These are phyloP conservation scores for Arabidopsis lyrata DNA, from an alignment of 441 rosid species.

Conservation along the genomic window DNA sequence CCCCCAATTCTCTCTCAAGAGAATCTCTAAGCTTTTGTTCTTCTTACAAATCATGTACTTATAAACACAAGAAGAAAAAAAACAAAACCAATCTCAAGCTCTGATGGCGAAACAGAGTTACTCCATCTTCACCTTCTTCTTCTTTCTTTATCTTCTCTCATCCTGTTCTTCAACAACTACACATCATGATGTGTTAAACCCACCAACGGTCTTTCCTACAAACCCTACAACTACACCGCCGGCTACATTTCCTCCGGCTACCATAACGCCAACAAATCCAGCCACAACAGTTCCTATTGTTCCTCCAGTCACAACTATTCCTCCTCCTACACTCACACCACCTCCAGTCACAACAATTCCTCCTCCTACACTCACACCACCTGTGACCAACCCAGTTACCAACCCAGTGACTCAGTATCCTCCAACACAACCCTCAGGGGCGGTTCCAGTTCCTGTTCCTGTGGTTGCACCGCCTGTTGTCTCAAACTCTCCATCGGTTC, in stretches of 20 bases:
- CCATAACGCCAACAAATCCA: slow-evolving; percentile 58
- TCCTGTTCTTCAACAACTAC: slow-evolving; percentile 57
- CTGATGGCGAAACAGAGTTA: slow-evolving; percentile 57
- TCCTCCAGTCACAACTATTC: slow-evolving; percentile 45
- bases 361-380: slow-evolving; percentile 20
- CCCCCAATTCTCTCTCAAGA: slow-evolving; percentile 34
- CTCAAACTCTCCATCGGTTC: slow-evolving; percentile 65
- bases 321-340: slow-evolving; percentile 58
- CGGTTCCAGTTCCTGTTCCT: slow-evolving; percentile 46
- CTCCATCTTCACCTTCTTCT: slow-evolving; percentile 38
- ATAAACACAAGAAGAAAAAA: slow-evolving; percentile 27
- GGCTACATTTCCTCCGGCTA: slow-evolving; percentile 44
- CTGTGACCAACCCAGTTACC: slow-evolving; percentile 75
- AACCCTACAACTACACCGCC: slow-evolving; percentile 54
- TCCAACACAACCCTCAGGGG: slow-evolving; percentile 51
- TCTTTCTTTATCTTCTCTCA: slow-evolving; percentile 57
- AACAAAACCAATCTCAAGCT: slow-evolving; percentile 31
- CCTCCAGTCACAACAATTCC: too few species aligned
- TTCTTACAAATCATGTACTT: slow-evolving; percentile 41
- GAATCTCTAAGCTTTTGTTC: slow-evolving; percentile 41
- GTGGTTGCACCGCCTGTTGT: slow-evolving; percentile 65
- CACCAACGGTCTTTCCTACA: slow-evolving; percentile 56
- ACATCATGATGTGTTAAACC: slow-evolving; percentile 50
- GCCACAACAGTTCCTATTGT: slow-evolving; percentile 46
- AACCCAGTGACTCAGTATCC: slow-evolving; percentile 87